These are phyloP conservation scores for Hypoxylon rickii DNA, from an alignment of 495 filamentous ascomycete species.

Conservation along the genomic window DNA sequence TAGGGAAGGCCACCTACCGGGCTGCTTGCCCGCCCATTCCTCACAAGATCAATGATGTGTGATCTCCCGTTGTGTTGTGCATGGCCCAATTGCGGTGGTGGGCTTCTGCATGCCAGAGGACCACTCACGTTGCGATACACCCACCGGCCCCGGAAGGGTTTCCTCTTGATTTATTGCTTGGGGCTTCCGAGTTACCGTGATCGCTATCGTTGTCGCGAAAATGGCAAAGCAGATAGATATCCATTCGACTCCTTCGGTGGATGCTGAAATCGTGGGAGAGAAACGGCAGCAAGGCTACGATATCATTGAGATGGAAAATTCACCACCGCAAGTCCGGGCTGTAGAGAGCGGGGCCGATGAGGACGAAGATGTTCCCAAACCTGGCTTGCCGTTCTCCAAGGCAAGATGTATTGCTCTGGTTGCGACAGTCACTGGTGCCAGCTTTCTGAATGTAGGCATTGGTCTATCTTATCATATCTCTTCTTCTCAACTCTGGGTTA, in stretches of 20 bases:
- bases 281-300: conserved; percentile 15
- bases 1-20: conserved; percentile 6
- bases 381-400: conserved; percentile 47
- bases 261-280: conserved; percentile 5
- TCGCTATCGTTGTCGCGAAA: conserved; percentile 4
- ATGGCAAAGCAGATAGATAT: conserved; percentile 22
- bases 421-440: conserved; percentile 56
- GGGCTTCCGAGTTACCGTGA: conserved; percentile 2
- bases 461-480: not conserved
- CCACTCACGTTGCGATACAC: not conserved
- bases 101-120: not conserved
- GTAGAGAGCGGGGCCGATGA: conserved; percentile 16
- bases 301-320: conserved; percentile 11
- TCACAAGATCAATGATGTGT: not conserved
- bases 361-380: conserved; percentile 15
- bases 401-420: conserved; percentile 54
- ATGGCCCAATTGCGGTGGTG: conserved; percentile 24
- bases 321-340: not conserved
- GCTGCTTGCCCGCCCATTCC: not conserved
- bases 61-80: not conserved
- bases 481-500: no score
- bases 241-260: conserved; percentile 1
- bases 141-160: not conserved
- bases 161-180: not conserved
- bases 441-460: conserved; percentile 58